Evolutionary conservation across 805 yeast species (phyloP).

Genomic region (Lipomyces sp.): DNA sequence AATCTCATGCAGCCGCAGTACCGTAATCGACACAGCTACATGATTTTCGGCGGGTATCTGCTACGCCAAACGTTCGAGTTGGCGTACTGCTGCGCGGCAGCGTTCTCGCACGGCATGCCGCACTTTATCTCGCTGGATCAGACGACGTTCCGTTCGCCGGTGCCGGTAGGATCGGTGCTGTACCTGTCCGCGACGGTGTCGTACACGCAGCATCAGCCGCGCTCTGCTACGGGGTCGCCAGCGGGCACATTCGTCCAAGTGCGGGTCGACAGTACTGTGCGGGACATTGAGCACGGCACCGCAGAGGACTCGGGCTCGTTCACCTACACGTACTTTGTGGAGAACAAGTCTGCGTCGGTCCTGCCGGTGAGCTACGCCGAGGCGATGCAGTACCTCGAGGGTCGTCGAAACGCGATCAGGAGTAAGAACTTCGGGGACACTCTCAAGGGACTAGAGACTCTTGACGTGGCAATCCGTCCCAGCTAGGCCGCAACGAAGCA

Average conservation of each 20-base stretch:
- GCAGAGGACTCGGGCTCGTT: constrained; percentile 79
- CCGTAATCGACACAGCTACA: constrained; percentile 88
- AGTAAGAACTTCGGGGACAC: constrained; percentile 19
- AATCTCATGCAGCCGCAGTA: constrained; percentile 95
- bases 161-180: constrained; percentile 89
- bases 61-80: constrained; percentile 90
- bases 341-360: constrained; percentile 53
- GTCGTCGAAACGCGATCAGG: constrained; percentile 79
- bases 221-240: constrained; percentile 17
- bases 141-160: constrained; percentile 89
- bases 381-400: constrained; percentile 88
- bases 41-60: constrained; percentile 93
- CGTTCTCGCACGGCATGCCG: constrained; percentile 80
- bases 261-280: constrained; percentile 77
- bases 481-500: too few relatives aligned
- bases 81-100: constrained; percentile 90
- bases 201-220: constrained; percentile 50
- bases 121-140: constrained; percentile 87
- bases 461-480: background rate
- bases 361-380: constrained; percentile 85
- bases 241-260: constrained; percentile 83
- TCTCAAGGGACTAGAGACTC: constrained; percentile 8
- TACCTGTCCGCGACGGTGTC: constrained; percentile 78
- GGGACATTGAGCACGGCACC: constrained; percentile 58
- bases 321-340: constrained; percentile 81